Evolutionary conservation across 495 filamentous ascomycete species (phyloP), one percentile per base, ranked within the genome.

Genomic region (Hapsidospora chrysogenum): DNA sequence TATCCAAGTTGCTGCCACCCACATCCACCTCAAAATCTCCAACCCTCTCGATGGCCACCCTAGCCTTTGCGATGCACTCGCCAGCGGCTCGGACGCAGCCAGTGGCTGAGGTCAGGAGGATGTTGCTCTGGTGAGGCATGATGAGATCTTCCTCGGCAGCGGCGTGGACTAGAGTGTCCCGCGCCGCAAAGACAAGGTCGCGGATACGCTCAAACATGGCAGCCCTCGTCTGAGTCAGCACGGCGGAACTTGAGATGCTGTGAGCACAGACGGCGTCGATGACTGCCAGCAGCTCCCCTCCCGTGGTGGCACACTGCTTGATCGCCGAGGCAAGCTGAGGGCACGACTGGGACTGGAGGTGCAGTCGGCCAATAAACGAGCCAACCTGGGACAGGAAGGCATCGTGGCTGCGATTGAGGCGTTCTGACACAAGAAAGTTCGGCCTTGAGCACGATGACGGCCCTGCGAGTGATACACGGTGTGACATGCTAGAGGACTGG

Each of bases 11-110:
- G 29, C 50, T 48, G 30, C 50, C 49, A 15, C 58, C 55, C 11
- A 66, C 48, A 29, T 83, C 77, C 36, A 92, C 70, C 49, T 94
- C 85, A 47, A 99, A 93, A 53, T 99, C 89, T 16, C 89, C 92
- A 41, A 89, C 84, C 32, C 78, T 66, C 55, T 93, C 85, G 38
- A 99, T 77, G 25, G 94, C 76, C 54, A 71, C 62, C 45, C 79
- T 83, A 17, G 85, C 77, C 52, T 85, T 85, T 4, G 76, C 75
- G 15, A 92, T 75, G 51, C 89, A 95, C 44, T 93, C 86, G 11
- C 86, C 86, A 34, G 85, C 84, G 21, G 80, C 76, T 38, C 83
- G 75, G 25, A 96, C 86, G 55, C 89, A 96, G 30, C 75, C 74
- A 4, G 85, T 95, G 23, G 89, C 87, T 13, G 85, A 80, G 18